phyloP scores from a whole-genome alignment of 169 alveolate species.

The Plasmodium berghei region DNA sequence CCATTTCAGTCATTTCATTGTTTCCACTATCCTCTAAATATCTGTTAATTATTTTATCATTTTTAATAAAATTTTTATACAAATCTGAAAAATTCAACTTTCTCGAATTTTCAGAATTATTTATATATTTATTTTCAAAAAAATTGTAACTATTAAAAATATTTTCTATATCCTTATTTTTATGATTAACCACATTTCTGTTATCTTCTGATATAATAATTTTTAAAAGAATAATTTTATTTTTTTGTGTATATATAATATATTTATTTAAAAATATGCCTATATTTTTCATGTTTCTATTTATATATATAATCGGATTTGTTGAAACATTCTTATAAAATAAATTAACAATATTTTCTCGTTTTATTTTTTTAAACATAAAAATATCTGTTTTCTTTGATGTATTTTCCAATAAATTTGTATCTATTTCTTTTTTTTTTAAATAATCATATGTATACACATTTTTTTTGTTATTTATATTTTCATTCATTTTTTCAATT shows the following conservation, averaged over 20 bases:
- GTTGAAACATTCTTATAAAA: constrained; percentile 16
- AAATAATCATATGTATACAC: neutral
- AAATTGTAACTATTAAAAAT: neutral
- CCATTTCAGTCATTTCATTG: constrained; percentile 23
- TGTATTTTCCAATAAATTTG: neutral
- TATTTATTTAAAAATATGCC: constrained; percentile 30
- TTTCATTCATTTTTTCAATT: no score
- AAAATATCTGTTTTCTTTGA: neutral
- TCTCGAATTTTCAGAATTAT: neutral
- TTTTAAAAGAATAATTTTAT: constrained; percentile 18
- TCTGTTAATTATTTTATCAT: constrained; percentile 7
- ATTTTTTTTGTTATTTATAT: no score
- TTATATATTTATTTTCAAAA: neutral
- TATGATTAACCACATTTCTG: neutral
- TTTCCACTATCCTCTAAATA: neutral
- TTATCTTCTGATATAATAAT: constrained; percentile 13
- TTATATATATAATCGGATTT: constrained; percentile 18
- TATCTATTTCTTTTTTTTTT: no score
- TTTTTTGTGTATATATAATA: constrained; percentile 43
- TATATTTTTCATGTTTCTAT: constrained; percentile 36
- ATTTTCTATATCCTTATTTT: constrained; percentile 6
- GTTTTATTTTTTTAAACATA: constrained; percentile 18
- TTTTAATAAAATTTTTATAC: constrained; percentile 15
- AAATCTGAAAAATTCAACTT: neutral
- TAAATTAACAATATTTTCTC: constrained; percentile 27